phyloP scores from a whole-genome alignment of 257 asterid species.

The Ballota nigra region DNA sequence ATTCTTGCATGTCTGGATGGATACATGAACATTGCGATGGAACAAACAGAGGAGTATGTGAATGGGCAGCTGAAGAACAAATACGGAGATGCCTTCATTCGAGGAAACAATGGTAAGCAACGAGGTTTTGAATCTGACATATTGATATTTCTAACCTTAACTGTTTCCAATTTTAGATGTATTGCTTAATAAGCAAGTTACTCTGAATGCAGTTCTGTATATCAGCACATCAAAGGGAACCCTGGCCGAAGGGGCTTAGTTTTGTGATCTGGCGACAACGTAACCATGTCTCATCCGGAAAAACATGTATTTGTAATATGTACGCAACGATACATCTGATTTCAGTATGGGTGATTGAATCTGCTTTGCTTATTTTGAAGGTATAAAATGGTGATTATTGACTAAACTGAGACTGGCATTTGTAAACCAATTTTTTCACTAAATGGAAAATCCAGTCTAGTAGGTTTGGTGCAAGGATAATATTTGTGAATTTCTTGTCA shows the following conservation, averaged over 20 bases:
- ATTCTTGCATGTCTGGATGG: conserved; percentile 97
- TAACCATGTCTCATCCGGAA: conserved; percentile 6
- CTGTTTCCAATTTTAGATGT: neutral
- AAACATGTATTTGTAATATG: conserved; percentile 22
- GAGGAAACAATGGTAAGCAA: conserved; percentile 86
- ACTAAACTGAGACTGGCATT: neutral
- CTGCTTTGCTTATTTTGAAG: neutral
- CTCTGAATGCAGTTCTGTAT: conserved; percentile 70
- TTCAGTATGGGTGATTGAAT: neutral
- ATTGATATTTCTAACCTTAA: neutral
- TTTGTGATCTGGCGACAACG: neutral
- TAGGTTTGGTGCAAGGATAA: too few species aligned
- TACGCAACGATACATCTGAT: neutral
- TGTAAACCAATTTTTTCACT: too few species aligned
- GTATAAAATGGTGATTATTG: neutral
- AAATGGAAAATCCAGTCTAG: too few species aligned
- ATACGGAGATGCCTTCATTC: conserved; percentile 93
- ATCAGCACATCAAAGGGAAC: conserved; percentile 95
- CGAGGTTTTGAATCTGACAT: neutral
- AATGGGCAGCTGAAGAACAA: conserved; percentile 95
- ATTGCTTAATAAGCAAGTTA: neutral
- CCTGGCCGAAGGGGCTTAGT: conserved; percentile 79
- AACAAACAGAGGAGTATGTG: conserved; percentile 97
- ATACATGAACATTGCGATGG: conserved; percentile 98
- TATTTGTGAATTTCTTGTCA: too few species aligned